Base-by-base conservation (phyloP, 129 eudicot genomes). In the Smallanthus sonchifolius region DNA sequence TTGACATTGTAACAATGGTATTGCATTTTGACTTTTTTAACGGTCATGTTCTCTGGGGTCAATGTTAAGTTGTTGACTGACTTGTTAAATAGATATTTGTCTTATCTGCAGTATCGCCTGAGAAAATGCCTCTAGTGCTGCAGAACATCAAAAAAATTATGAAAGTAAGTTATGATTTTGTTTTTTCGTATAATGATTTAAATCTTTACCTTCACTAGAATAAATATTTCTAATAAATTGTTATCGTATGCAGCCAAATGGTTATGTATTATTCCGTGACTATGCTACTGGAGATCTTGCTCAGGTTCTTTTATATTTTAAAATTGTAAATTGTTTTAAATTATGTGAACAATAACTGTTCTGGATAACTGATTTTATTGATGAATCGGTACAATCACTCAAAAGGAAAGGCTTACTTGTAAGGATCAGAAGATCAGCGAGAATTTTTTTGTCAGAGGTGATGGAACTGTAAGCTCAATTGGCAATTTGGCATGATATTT, bases 231-330 rank as follows among this genome's bases (percentile, higher is more conserved):
- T 1, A 72, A n/a, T 55, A 44, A 20, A 36, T 43, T 72, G 8
- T 67, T 73, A 54, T 28, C 43, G 11, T 84, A 49, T 89, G 72
- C 91, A 93, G 98, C 95, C 95, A 68, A 82, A 88, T 84, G 98
- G 85, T 51, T 81, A 69, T 79, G 86, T 93, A 40, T 72, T 93
- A 75, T 86, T 93, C 76, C 98, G 97, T 6, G 98, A 93, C 74
- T 93, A 93, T 90, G 98, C 98, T 77, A 87, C 93, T n/a, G 98
- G 98, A 75, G 98, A 93, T 85, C 98, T 93, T 82, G 98, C 96
- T 78, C 98, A 93, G 98, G 98, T 93, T 77, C 42, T 34, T 76
- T 51, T 40, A 35, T 73, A 19, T 34, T 36, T 52, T 39, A 1
- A 10, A 32, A 30, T 17, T 65, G 0, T 7, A 17, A 35, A 4